phyloP scores from a whole-genome alignment of 2,329 filamentous ascomycete species.

The Fusarium tjaetaba region DNA sequence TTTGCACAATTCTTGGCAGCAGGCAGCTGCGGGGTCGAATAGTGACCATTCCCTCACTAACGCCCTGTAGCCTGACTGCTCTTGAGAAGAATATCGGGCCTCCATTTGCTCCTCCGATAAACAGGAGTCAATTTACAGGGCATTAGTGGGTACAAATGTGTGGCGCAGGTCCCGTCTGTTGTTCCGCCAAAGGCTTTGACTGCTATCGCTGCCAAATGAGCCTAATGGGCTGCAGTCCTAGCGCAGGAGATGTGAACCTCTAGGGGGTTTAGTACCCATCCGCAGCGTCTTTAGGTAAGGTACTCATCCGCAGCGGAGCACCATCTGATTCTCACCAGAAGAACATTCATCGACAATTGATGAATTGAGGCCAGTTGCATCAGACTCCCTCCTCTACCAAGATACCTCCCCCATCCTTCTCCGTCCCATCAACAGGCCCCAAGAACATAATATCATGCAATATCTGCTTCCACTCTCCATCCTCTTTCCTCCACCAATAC shows the following conservation, averaged over 20 bases:
- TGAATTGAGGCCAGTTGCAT: not conserved
- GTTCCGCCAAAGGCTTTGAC: no score
- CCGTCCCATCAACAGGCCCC: not conserved
- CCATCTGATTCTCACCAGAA: not conserved
- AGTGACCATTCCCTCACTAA: no score
- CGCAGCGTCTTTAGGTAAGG: no score
- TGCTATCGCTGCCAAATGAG: no score
- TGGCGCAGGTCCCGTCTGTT: no score
- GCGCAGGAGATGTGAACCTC: no score
- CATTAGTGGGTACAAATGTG: no score
- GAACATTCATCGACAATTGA: not conserved
- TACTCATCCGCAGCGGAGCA: not conserved
- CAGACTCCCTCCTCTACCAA: not conserved
- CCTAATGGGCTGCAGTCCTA: no score
- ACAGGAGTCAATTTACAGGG: no score
- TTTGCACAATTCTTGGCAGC: not conserved
- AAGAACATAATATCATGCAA: constrained; percentile 3
- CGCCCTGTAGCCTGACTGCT: not conserved
- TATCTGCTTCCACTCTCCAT: constrained; percentile 2
- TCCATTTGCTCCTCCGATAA: not conserved
- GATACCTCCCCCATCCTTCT: not conserved
- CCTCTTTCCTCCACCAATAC: constrained; percentile 11
- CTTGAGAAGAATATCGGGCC: no score
- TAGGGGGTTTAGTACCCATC: no score
- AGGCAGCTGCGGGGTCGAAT: not conserved